A percentile compares a stretch with the other conserved stretches of the same genome.
These are phyloP conservation scores for Miscanthus lutarioriparius DNA, from an alignment of 176 grass and related monocot species.

Conservation along the genomic window DNA sequence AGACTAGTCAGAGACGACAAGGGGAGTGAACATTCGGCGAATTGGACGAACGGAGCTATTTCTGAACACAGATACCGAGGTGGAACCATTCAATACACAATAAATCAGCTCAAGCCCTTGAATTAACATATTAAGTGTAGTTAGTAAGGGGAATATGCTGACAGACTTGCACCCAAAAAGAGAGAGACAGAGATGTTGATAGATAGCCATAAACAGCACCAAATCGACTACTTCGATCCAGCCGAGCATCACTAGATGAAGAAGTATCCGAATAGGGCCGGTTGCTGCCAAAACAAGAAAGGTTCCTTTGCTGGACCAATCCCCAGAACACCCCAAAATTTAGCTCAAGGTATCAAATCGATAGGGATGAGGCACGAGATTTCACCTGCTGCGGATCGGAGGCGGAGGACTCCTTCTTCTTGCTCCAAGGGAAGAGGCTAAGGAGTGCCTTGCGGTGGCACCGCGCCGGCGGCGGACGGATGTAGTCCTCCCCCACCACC, in stretches of 20 bases:
- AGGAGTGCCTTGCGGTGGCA: constrained; percentile 48
- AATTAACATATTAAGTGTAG: not conserved
- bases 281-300: not conserved
- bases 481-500: constrained; percentile 66
- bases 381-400: constrained; percentile 63
- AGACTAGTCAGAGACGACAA: not conserved
- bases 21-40: not conserved
- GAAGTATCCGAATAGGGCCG: not conserved
- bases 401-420: constrained; percentile 37
- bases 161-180: not conserved
- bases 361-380: not conserved
- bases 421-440: constrained; percentile 49
- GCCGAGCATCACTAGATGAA: not conserved
- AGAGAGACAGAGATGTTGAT: not conserved
- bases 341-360: not conserved
- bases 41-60: not conserved
- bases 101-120: not conserved
- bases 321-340: not conserved
- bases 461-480: constrained; percentile 42
- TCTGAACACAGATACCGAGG: not conserved
- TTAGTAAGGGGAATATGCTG: not conserved
- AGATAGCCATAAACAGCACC: not conserved
- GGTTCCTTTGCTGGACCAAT: not conserved
- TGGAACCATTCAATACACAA: not conserved
- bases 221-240: not conserved